Evolutionary conservation across 768 basidiomycete genomes (phyloP), one percentile per base, ranked within the genome.

Genomic region (Suillus cothurnatus): DNA sequence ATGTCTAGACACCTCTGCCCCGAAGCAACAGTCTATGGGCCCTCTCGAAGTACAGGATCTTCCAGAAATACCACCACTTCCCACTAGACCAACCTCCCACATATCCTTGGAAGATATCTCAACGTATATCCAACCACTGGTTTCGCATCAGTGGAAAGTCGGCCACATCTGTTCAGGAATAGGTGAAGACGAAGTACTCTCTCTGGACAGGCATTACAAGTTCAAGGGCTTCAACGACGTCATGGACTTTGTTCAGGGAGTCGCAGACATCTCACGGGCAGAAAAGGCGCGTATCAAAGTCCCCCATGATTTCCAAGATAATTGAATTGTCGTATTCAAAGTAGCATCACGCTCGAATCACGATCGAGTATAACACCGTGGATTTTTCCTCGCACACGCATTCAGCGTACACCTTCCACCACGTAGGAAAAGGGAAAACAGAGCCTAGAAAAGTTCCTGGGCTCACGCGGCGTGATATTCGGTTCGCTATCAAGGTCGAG

Each of bases 391-490:
- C 66, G 11, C 74, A 77, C 53, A 77, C 76, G 3, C 76, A 77
- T 36, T 61, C 69, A 23, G 77, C 77, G 7, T 59, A 47, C 23
- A 32, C 19, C 31, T 68, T 70, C 43, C 63, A 69, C 47, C 66
- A 14, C 14, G 11, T 55, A 23, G 67, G 64, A 28, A 34, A 55
- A n/a, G 71, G 67, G 15, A 55, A 67, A 57, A 41, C 56, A 6
- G 64, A 66, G 21, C 50, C 69, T 36, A 55, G 62, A 64, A 65
- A 66, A 61, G 45, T 76, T 36, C 77, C 84, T 0, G 82, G 85
- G 15, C 79, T 87, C 52, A 86, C 86, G 0, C 70, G 74, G 6
- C 83, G 83, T 36, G 87, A 88, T 66, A 63, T 86, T 38, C 83
- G 85, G 55, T 72, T 86, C 39, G 86, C 85, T 9, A 71, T 74